Conservation (phyloP, 768 basidiomycete genomes). For the Agaricus subrufescens region DNA sequence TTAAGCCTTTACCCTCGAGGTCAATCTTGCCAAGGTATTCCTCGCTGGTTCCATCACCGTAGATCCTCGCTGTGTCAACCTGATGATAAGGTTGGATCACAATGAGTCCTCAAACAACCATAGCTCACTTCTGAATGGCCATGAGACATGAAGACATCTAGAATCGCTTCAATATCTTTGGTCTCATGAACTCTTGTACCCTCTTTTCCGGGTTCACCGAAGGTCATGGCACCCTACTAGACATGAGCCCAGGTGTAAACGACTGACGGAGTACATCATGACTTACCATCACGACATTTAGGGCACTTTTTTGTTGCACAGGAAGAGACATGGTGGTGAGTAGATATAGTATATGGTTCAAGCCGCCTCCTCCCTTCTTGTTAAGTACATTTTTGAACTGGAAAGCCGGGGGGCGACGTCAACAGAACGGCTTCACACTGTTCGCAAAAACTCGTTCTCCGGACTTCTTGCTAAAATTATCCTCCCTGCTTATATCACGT, state of each 20-base stretch:
- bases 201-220: conserved; percentile 43
- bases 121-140: conserved; percentile 46
- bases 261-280: not conserved
- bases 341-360: too few relatives aligned
- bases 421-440: too few relatives aligned
- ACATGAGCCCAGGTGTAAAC: not conserved
- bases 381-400: too few relatives aligned
- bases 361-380: too few relatives aligned
- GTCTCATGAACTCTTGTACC: conserved; percentile 46
- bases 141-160: conserved; percentile 49
- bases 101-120: too few relatives aligned
- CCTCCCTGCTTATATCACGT: not conserved
- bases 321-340: conserved; percentile 17
- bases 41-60: conserved; percentile 53
- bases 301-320: conserved; percentile 29
- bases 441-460: too few relatives aligned
- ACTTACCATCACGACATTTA: conserved; percentile 49
- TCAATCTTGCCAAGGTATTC: conserved; percentile 46
- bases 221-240: conserved; percentile 50
- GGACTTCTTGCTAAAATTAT: too few relatives aligned
- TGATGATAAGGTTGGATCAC: too few relatives aligned
- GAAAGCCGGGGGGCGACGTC: too few relatives aligned
- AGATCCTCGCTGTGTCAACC: conserved; percentile 48
- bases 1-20: conserved; percentile 45
- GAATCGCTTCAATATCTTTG: conserved; percentile 43